phyloP scores from a whole-genome alignment of 2,329 filamentous ascomycete species.

The Hawksworthiomyces lignivorus region DNA sequence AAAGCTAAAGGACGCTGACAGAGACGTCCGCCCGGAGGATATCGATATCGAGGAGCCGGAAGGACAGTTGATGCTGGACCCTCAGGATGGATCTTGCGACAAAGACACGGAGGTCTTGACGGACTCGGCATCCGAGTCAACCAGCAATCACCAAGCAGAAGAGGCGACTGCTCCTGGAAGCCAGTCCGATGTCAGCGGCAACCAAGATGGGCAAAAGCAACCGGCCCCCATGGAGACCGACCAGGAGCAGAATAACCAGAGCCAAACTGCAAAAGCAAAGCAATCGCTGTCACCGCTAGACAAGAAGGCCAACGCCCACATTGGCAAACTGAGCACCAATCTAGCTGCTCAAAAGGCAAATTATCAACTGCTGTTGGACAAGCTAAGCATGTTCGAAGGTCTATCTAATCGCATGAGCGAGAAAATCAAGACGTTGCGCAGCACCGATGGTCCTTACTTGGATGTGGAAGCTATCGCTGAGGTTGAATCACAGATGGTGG shows the following conservation, averaged over 20 bases:
- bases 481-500: constrained; percentile 22
- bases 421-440: constrained; percentile 23
- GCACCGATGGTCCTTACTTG: constrained; percentile 14
- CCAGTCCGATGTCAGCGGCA: too few species aligned
- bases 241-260: too few species aligned
- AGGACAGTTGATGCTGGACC: constrained; percentile 25
- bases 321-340: constrained; percentile 15
- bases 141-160: too few species aligned
- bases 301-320: neutral
- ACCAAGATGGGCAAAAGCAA: too few species aligned
- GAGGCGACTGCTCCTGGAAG: too few species aligned
- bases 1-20: constrained; percentile 15
- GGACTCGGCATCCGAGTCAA: too few species aligned
- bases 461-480: constrained; percentile 16
- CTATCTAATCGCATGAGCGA: constrained; percentile 22
- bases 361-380: constrained; percentile 26
- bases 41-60: constrained; percentile 41
- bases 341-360: constrained; percentile 25
- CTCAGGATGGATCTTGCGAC: constrained; percentile 16
- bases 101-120: constrained; percentile 5
- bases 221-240: too few species aligned
- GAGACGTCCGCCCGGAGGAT: constrained; percentile 36
- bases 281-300: neutral
- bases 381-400: constrained; percentile 24
- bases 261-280: too few species aligned